phyloP scores from a whole-genome alignment of 768 basidiomycete genomes.

The Russula virescens region DNA sequence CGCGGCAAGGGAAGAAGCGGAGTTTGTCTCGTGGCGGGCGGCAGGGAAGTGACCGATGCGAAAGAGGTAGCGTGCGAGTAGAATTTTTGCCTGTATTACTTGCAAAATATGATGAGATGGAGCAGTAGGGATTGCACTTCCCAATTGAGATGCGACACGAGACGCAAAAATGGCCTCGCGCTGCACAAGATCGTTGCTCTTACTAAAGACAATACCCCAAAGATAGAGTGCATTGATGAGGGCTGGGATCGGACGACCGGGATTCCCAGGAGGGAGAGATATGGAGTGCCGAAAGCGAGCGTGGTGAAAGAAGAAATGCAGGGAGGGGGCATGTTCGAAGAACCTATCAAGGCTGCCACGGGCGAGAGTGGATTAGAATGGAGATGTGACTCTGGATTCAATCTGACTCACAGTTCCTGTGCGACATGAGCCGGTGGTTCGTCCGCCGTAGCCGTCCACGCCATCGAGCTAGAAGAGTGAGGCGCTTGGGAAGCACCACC shows the following conservation, averaged over 20 bases:
- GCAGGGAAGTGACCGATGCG: conserved; percentile 29
- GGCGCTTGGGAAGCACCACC: not conserved
- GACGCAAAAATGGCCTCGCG: conserved; percentile 40
- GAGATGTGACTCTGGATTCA: not conserved
- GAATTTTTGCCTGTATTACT: conserved; percentile 32
- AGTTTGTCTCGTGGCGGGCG: conserved; percentile 30
- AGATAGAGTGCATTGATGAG: conserved; percentile 42
- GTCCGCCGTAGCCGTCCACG: conserved; percentile 8
- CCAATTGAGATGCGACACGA: conserved; percentile 45
- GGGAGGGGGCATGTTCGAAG: conserved; percentile 48
- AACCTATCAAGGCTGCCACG: conserved; percentile 50
- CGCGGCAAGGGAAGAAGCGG: conserved; percentile 30
- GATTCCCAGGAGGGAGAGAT: conserved; percentile 28
- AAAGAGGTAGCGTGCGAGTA: conserved; percentile 32
- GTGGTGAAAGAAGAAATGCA: conserved; percentile 62
- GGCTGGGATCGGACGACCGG: conserved; percentile 29
- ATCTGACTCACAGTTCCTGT: conserved; percentile 18
- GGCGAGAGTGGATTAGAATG: not conserved
- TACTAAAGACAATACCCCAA: conserved; percentile 33
- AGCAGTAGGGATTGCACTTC: conserved; percentile 31
- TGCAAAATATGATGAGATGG: conserved; percentile 36
- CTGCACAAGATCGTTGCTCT: conserved; percentile 24
- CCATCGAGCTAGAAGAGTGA: not conserved
- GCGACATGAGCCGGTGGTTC: conserved; percentile 17
- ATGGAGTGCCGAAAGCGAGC: conserved; percentile 39